phyloP scores from a whole-genome alignment of 306 rosid species.

The Malus asiatica region DNA sequence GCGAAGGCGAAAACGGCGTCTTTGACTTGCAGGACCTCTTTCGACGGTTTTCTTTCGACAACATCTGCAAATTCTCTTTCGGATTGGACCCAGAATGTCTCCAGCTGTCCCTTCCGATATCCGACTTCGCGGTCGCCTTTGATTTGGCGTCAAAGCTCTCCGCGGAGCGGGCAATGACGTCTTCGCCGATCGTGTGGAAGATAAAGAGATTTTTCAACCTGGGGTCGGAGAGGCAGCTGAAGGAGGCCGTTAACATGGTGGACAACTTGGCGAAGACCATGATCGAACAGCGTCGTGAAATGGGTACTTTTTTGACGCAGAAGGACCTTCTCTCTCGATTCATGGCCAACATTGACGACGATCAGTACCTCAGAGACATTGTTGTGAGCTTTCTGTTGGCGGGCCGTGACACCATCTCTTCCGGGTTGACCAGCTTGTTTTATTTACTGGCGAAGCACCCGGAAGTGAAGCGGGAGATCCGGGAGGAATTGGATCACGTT shows the following conservation, averaged over 20 bases:
- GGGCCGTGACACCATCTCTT: constrained; percentile 75
- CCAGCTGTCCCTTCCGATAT: constrained; percentile 27
- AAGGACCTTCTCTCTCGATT: constrained; percentile 71
- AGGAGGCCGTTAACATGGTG: constrained; percentile 35
- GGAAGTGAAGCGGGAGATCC: constrained; percentile 29
- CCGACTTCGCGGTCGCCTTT: constrained; percentile 44
- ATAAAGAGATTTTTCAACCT: constrained; percentile 36
- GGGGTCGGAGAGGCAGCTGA: constrained; percentile 63
- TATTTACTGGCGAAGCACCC: constrained; percentile 41
- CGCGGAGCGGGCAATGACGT: constrained; percentile 54
- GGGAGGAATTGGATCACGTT: constrained; percentile 48
- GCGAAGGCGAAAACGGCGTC: neutral
- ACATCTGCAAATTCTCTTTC: constrained; percentile 60
- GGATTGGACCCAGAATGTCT: constrained; percentile 85
- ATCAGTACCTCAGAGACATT: constrained; percentile 59
- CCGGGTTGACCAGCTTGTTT: constrained; percentile 65
- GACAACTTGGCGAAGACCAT: constrained; percentile 32
- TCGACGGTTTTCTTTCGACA: constrained; percentile 68
- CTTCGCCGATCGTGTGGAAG: constrained; percentile 59
- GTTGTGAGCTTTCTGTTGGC: constrained; percentile 73
- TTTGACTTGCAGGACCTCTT: constrained; percentile 69
- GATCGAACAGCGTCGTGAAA: constrained; percentile 30
- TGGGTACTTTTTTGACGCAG: constrained; percentile 9
- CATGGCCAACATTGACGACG: constrained; percentile 55
- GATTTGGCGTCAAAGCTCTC: constrained; percentile 59